phyloP scores from a whole-genome alignment of 805 yeast genomes.

The Schizosaccharomyces japonicus region DNA sequence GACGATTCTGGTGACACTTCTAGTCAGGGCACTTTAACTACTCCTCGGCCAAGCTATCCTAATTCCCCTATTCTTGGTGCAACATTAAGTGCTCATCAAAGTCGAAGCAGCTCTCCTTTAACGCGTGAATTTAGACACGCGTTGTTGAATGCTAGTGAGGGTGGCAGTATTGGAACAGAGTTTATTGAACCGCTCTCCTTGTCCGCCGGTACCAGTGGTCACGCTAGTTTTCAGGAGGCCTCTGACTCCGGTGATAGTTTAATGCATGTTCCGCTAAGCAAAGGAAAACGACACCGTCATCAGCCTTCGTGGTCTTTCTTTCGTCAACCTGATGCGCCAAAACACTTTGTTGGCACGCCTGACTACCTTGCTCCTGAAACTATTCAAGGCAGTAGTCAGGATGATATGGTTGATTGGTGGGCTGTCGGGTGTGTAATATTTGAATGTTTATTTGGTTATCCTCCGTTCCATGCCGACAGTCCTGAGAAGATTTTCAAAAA shows the following conservation, averaged over 20 bases:
- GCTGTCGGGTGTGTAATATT: constrained; percentile 85
- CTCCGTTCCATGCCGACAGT: constrained; percentile 72
- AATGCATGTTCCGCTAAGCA: not conserved
- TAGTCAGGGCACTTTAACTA: not conserved
- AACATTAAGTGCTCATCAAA: not conserved
- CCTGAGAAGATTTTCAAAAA: constrained; percentile 60
- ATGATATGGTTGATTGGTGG: constrained; percentile 94
- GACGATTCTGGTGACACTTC: not conserved
- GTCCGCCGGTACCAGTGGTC: no score
- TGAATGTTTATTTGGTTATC: constrained; percentile 77
- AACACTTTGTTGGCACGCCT: constrained; percentile 78
- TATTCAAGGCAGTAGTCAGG: constrained; percentile 60
- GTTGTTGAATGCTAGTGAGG: no score
- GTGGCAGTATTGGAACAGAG: not conserved
- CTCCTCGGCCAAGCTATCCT: not conserved
- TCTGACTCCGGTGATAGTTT: not conserved
- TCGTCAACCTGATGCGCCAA: constrained; percentile 17
- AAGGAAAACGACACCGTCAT: not conserved
- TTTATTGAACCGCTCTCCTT: no score
- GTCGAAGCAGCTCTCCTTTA: not conserved
- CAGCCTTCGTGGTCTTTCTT: not conserved
- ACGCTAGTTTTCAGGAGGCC: not conserved
- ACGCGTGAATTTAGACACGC: no score
- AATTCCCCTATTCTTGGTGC: not conserved
- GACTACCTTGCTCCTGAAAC: constrained; percentile 96